Evolutionary conservation across 306 rosid genomes (phyloP).

Genomic region (Canavalia ensiformis): DNA sequence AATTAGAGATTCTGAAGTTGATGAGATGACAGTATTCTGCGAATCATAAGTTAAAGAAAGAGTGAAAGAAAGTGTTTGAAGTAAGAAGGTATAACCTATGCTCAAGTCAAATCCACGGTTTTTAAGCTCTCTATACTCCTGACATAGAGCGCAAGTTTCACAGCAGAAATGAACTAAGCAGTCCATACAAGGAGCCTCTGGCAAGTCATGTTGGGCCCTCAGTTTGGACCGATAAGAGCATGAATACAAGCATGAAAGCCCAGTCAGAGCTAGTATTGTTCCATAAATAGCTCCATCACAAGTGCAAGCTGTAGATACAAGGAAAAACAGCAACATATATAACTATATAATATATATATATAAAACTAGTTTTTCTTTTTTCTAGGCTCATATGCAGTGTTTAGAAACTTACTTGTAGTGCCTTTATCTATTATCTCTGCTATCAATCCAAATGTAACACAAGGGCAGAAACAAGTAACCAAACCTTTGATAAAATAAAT

Average conservation of each 20-base stretch:
- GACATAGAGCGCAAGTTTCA: slow-evolving; percentile 74
- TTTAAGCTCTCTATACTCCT: slow-evolving; percentile 78
- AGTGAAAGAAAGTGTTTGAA: background rate
- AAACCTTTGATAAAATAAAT: slow-evolving; percentile 50
- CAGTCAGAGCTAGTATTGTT: slow-evolving; percentile 47
- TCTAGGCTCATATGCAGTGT: background rate
- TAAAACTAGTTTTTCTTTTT: no score
- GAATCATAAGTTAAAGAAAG: background rate
- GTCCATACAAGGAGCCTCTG: slow-evolving; percentile 77
- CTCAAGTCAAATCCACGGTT: slow-evolving; percentile 70
- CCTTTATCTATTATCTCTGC: slow-evolving; percentile 70
- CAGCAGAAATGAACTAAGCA: slow-evolving; percentile 78
- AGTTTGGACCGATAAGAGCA: slow-evolving; percentile 66
- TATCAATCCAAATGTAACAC: slow-evolving; percentile 75
- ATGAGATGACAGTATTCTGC: background rate
- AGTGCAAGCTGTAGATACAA: slow-evolving; percentile 56
- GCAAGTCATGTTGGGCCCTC: slow-evolving; percentile 71
- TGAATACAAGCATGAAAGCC: slow-evolving; percentile 64
- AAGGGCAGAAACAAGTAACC: slow-evolving; percentile 75
- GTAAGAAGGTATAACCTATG: slow-evolving; percentile 57
- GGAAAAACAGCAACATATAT: slow-evolving; percentile 1
- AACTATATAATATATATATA: background rate
- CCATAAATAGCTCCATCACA: slow-evolving; percentile 56
- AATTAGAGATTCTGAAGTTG: background rate
- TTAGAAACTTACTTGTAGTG: slow-evolving; percentile 55